Percentiles rank a stretch among this genome's conserved stretches.
Conservation (phyloP, 148 eudicot genomes). For the Nyssa sinensis region DNA sequence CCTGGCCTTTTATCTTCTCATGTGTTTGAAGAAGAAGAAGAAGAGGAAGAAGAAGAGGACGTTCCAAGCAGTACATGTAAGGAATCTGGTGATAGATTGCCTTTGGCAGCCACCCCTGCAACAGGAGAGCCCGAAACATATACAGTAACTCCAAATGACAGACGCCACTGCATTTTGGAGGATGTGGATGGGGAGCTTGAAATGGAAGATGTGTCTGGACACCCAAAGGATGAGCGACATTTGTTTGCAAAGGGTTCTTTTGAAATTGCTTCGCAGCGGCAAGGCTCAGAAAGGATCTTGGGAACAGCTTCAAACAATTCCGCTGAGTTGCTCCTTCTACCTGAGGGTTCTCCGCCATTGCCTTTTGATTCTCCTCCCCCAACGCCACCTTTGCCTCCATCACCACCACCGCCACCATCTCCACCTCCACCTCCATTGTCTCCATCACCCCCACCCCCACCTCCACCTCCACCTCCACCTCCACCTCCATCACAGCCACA, state of each 20-base stretch:
- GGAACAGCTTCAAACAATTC: conserved; percentile 25
- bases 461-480: conserved; percentile 31
- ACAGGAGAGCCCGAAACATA: conserved; percentile 31
- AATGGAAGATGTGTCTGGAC: conserved; percentile 86
- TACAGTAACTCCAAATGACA: conserved; percentile 60
- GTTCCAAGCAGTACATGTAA: conserved; percentile 29
- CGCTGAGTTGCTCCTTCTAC: conserved; percentile 30
- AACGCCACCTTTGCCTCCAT: conserved; percentile 81
- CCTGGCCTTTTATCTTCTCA: conserved; percentile 69
- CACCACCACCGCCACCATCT: conserved; percentile 63
- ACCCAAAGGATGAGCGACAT: conserved; percentile 54
- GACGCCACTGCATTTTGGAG: conserved; percentile 75
- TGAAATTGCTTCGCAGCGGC: conserved; percentile 26
- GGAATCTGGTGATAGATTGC: conserved; percentile 40
- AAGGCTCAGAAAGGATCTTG: conserved; percentile 26
- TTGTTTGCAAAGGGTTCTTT: conserved; percentile 21
- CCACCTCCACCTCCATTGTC: conserved; percentile 40
- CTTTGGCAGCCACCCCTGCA: conserved; percentile 32
- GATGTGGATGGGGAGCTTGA: conserved; percentile 97
- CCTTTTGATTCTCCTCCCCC: conserved; percentile 75
- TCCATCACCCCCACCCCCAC: conserved; percentile 43
- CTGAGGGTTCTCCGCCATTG: conserved; percentile 71
- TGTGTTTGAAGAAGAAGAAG: conserved; percentile 75
- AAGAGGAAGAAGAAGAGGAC: conserved; percentile 53
- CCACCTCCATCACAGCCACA: conserved; percentile 30